Evolutionary conservation across 2,329 filamentous ascomycete genomes (phyloP), one percentile per base, ranked within the genome.

Genomic region (Diaporthe sp.): DNA sequence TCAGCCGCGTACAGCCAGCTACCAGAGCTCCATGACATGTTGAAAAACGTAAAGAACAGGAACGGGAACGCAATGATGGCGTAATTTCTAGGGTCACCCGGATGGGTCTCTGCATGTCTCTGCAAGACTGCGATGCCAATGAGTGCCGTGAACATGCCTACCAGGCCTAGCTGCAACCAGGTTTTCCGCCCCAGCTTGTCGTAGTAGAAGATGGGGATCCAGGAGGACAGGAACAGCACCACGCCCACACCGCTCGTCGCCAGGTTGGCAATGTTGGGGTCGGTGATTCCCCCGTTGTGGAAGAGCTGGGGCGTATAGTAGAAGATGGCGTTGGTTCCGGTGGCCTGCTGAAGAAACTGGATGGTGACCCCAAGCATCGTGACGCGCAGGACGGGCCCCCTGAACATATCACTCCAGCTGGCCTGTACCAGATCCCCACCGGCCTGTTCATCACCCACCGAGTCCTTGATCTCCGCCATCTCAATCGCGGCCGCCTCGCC

Each of bases 201-300:
- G 49, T 81, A 82, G 61, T 79, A 82, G 53, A 82, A 78, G 61
- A 82, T 80, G 1, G 81, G 81, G 51, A 82, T 80, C 81, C 80
- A 82, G 5, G 80, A 78, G 34, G 78, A 80, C 22, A 82, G 68
- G 49, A 82, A 82, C 12, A 82, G 71, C 12, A 80, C 80, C 19
- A 82, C 78, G 19, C 81, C 81, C 19, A 82, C 75, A 13, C 81
- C 80, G 3, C 79, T 80, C 9, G 81, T 82, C 6, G 81, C 80
- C 67, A 82, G 62, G 37, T 82, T 82, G 5, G 81, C 80, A 31
- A 79, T 78, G 34, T 77, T 80, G 6, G 81, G 79, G 53, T 86
- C 85, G 22, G 81, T 83, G 79, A 95, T 88, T 31, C 93, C 93
- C 2, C 94, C 86, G 78, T 80, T 80, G 67, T 79, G 79, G 70